phyloP scores from a whole-genome alignment of 2,329 filamentous ascomycete genomes.

The Teratosphaeria nubilosa region DNA sequence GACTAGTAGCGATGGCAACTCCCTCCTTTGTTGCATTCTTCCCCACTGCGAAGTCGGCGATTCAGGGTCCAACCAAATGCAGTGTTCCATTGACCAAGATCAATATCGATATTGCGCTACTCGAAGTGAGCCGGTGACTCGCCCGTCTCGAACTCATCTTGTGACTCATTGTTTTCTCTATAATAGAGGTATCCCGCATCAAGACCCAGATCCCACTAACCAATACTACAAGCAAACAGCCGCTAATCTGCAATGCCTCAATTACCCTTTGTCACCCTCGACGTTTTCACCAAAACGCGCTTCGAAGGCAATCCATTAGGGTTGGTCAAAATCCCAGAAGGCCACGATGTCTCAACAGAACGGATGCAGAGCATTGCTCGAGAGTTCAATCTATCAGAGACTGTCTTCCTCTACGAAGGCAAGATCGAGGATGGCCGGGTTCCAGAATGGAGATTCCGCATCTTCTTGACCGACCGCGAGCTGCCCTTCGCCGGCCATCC shows the following conservation, averaged over 20 bases:
- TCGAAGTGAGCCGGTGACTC: too few relatives aligned
- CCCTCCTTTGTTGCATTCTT: too few relatives aligned
- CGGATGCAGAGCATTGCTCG: slow-evolving; percentile 45
- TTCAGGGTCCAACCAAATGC: too few relatives aligned
- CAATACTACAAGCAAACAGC: too few relatives aligned
- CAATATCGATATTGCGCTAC: too few relatives aligned
- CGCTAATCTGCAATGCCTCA: slow-evolving; percentile 3
- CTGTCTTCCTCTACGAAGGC: slow-evolving; percentile 41
- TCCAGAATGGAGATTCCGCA: slow-evolving; percentile 39
- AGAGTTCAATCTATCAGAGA: slow-evolving; percentile 51
- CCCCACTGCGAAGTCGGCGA: too few relatives aligned
- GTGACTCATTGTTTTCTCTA: too few relatives aligned
- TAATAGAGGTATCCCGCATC: too few relatives aligned
- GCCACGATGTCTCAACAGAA: slow-evolving; percentile 31
- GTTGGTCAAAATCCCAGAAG: slow-evolving; percentile 39
- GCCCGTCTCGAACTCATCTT: too few relatives aligned
- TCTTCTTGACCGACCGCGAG: slow-evolving; percentile 43
- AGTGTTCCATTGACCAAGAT: too few relatives aligned
- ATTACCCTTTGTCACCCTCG: slow-evolving; percentile 26
- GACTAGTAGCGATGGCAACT: too few relatives aligned
- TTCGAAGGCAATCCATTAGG: slow-evolving; percentile 46
- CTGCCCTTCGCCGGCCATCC: slow-evolving; percentile 50
- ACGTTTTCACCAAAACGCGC: slow-evolving; percentile 40
- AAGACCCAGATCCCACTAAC: too few relatives aligned
- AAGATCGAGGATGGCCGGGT: slow-evolving; percentile 10